Percentiles rank a stretch among this genome's conserved stretches.
phyloP scores from a whole-genome alignment of 257 asterid species.

The Lantana camara region DNA sequence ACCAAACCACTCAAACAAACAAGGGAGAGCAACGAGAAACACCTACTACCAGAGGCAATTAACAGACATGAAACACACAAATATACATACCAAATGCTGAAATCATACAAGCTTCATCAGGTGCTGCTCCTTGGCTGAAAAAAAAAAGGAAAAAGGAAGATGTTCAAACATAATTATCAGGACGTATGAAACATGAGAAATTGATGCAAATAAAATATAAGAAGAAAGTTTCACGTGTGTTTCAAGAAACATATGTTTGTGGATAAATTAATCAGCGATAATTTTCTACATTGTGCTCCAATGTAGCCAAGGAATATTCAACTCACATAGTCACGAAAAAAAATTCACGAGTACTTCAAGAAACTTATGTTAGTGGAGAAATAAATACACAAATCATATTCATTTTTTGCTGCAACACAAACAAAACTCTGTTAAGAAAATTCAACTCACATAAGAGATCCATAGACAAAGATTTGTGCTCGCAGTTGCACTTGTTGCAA shows the following conservation, averaged over 20 bases:
- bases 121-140: conserved; percentile 91
- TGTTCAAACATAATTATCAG: conserved; percentile 25
- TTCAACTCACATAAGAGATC: conserved; percentile 89
- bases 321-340: conserved; percentile 63
- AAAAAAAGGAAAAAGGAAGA: conserved; percentile 27
- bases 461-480: conserved; percentile 97
- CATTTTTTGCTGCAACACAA: conserved; percentile 4
- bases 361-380: no score
- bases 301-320: conserved; percentile 7
- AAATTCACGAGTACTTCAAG: no score
- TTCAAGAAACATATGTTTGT: neutral
- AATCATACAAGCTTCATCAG: conserved; percentile 95
- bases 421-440: conserved; percentile 1
- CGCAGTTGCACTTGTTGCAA: conserved; percentile 94
- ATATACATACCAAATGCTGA: conserved; percentile 86
- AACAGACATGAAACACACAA: neutral
- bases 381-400: no score
- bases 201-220: conserved; percentile 7
- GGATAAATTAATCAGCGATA: neutral
- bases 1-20: conserved; percentile 40
- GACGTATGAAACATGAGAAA: conserved; percentile 7
- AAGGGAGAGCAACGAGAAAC: no score
- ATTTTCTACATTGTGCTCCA: neutral
- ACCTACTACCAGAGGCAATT: no score
- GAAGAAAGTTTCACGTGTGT: conserved; percentile 1